These are phyloP conservation scores for Saturnispora gosingensis DNA, from an alignment of 805 yeast genomes.

Conservation along the genomic window DNA sequence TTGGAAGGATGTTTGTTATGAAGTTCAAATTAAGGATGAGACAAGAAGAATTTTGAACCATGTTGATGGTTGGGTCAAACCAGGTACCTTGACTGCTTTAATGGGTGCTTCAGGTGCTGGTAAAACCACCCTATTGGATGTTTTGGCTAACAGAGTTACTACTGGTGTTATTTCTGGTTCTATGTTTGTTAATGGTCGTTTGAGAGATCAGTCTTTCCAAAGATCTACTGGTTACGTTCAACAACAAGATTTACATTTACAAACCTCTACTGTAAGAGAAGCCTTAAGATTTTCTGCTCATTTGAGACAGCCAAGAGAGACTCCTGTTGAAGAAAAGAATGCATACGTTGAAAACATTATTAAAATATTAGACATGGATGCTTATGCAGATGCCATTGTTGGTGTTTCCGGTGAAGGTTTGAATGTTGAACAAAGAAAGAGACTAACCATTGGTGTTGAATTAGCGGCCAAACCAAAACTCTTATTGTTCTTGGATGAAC, in stretches of 20 bases:
- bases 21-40: conserved; percentile 52
- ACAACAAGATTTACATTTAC: conserved; percentile 49
- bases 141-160: conserved; percentile 43
- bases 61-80: conserved; percentile 78
- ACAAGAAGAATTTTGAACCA: conserved; percentile 50
- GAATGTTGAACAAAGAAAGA: conserved; percentile 46
- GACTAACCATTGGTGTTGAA: conserved; percentile 48
- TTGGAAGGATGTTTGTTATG: conserved; percentile 70
- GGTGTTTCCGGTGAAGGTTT: conserved; percentile 43
- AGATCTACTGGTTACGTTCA: conserved; percentile 52
- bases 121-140: conserved; percentile 47
- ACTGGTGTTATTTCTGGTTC: conserved; percentile 52
- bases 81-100: conserved; percentile 70
- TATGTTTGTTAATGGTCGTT: conserved; percentile 46
- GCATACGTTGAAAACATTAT: conserved; percentile 46
- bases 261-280: conserved; percentile 44
- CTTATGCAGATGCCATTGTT: conserved; percentile 47
- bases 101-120: conserved; percentile 65
- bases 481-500: conserved; percentile 49
- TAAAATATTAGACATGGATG: conserved; percentile 39
- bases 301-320: conserved; percentile 35
- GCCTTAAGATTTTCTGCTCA: conserved; percentile 44
- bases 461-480: conserved; percentile 47
- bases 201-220: conserved; percentile 39
- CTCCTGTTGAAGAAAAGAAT: conserved; percentile 36